These are phyloP conservation scores for Proliferodiscus dingleyae DNA, from an alignment of 2,329 filamentous ascomycete genomes.

Conservation along the genomic window DNA sequence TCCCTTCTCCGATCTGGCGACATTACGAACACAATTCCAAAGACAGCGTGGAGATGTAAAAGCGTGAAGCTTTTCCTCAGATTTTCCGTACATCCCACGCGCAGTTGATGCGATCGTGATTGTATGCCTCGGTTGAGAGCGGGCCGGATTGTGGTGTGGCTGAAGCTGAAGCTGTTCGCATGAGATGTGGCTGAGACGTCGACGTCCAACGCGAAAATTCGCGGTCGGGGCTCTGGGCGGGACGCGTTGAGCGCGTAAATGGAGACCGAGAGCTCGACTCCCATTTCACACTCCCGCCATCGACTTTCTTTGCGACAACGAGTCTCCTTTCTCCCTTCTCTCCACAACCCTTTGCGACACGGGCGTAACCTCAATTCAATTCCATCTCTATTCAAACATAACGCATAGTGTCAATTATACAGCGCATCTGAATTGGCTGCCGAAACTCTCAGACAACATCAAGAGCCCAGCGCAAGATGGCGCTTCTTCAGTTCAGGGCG, in stretches of 20 bases:
- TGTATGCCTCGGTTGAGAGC: too few species aligned
- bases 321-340: slow-evolving; percentile 8
- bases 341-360: slow-evolving; percentile 2
- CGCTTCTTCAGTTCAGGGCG: slow-evolving; percentile 73
- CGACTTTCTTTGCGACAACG: slow-evolving; percentile 20
- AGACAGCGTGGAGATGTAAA: neutral
- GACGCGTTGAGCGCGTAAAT: slow-evolving; percentile 10
- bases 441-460: slow-evolving; percentile 2
- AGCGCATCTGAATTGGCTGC: neutral
- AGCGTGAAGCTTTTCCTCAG: neutral
- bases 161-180: neutral
- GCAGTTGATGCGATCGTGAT: too few species aligned
- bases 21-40: slow-evolving; percentile 21
- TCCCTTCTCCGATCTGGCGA: slow-evolving; percentile 38
- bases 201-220: slow-evolving; percentile 6
- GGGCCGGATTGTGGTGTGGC: too few species aligned
- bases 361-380: slow-evolving; percentile 1
- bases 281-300: slow-evolving; percentile 14
- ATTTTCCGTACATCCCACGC: too few species aligned
- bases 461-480: slow-evolving; percentile 54
- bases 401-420: neutral
- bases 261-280: too few species aligned
- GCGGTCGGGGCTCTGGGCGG: neutral
- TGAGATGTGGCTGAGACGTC: too few species aligned
- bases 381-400: neutral